Conservation (phyloP, 306 rosid genomes). For the Fagus sylvatica region DNA sequence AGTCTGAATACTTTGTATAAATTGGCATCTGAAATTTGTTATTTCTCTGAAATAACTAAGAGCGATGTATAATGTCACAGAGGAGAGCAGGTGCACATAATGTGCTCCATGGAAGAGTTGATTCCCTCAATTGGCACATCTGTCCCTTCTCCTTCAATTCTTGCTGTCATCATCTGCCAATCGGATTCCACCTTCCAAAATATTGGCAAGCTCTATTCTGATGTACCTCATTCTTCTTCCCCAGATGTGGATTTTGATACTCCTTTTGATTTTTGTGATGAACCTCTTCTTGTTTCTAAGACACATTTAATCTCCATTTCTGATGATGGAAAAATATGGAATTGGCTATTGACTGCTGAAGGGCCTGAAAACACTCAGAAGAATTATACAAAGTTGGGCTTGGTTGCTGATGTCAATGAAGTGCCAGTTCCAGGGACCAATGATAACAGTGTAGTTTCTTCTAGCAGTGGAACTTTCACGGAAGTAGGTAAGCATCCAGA, state of each 20-base stretch:
- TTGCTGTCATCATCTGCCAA: constrained; percentile 67
- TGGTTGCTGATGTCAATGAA: constrained; percentile 36
- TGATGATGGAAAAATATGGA: constrained; percentile 96
- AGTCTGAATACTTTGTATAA: not conserved
- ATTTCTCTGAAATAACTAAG: constrained; percentile 9
- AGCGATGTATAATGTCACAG: constrained; percentile 50
- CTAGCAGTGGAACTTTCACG: constrained; percentile 37
- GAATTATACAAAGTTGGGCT: constrained; percentile 42
- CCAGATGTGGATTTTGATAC: constrained; percentile 68
- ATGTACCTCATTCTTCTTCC: constrained; percentile 64
- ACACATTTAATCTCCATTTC: constrained; percentile 82
- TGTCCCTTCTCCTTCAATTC: constrained; percentile 87
- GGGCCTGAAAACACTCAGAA: constrained; percentile 53
- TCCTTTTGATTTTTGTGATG: constrained; percentile 82
- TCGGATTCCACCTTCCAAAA: constrained; percentile 77
- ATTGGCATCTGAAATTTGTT: not conserved
- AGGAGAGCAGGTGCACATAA: constrained; percentile 78
- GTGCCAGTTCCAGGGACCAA: constrained; percentile 38
- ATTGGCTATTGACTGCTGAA: constrained; percentile 88
- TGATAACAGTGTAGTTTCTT: constrained; percentile 37
- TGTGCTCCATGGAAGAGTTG: constrained; percentile 90
- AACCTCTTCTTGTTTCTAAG: constrained; percentile 56
- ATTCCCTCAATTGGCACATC: constrained; percentile 90
- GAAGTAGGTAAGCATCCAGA: constrained; percentile 47
- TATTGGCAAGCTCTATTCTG: constrained; percentile 62